phyloP scores from a whole-genome alignment of 139 green algal species.

The Coccomyxa sp. region DNA sequence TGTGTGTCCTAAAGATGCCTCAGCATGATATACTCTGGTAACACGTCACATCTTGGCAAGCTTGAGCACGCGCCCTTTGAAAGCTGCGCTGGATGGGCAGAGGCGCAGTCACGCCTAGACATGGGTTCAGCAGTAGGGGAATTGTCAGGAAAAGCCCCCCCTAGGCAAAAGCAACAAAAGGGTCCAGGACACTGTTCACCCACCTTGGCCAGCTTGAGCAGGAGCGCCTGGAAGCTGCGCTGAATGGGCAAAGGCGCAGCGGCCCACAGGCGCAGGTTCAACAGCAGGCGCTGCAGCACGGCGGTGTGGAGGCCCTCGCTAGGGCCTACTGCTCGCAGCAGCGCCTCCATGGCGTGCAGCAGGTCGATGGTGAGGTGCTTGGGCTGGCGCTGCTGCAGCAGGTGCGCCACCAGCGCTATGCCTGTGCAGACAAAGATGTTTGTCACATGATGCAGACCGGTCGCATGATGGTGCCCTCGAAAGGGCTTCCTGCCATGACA shows the following conservation, averaged over 20 bases:
- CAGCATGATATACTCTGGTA: too few species aligned
- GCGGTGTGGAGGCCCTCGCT: conserved; percentile 3
- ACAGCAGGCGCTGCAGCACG: conserved; percentile 29
- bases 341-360: conserved; percentile 17
- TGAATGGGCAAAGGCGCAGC: conserved; percentile 21
- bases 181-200: too few species aligned
- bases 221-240: conserved; percentile 13
- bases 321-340: conserved; percentile 17
- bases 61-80: not conserved
- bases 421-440: conserved; percentile 24
- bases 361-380: conserved; percentile 18
- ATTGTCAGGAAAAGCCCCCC: too few species aligned
- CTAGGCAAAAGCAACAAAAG: too few species aligned
- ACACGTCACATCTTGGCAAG: not conserved
- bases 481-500: too few species aligned
- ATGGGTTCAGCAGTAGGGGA: too few species aligned
- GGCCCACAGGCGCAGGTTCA: conserved; percentile 39
- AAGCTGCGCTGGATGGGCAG: not conserved
- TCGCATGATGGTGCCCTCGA: too few species aligned
- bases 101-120: not conserved
- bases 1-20: too few species aligned
- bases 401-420: conserved; percentile 17
- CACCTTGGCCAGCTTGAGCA: conserved; percentile 26
- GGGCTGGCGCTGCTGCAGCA: conserved; percentile 24
- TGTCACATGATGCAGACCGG: too few species aligned